Percentiles rank a stretch among this genome's conserved stretches.
These are phyloP conservation scores for Fistulinella prunicolor DNA, from an alignment of 768 basidiomycete genomes.

Conservation along the genomic window DNA sequence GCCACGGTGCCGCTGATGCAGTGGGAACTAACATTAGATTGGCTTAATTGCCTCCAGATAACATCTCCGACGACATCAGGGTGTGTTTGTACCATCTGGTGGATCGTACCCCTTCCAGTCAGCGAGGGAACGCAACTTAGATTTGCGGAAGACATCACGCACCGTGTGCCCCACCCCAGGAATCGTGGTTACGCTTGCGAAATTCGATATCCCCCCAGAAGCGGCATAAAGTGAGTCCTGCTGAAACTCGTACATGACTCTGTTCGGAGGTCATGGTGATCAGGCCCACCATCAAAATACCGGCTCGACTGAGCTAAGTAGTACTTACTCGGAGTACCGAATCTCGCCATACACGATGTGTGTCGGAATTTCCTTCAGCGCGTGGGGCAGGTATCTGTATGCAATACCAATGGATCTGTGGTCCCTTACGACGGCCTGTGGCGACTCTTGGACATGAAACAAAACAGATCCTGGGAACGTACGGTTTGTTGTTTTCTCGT, in stretches of 20 bases:
- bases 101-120: background rate
- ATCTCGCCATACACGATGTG: slow-evolving; percentile 4
- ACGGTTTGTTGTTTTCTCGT: slow-evolving; percentile 3
- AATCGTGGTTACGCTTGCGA: background rate
- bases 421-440: slow-evolving; percentile 2
- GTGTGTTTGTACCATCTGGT: background rate
- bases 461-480: background rate
- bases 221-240: background rate
- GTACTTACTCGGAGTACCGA: background rate
- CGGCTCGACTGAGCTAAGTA: too few relatives aligned
- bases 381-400: background rate
- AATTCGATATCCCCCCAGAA: slow-evolving; percentile 1
- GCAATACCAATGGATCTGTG: background rate
- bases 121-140: background rate
- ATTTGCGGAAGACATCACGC: background rate
- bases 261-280: background rate
- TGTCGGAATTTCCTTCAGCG: background rate
- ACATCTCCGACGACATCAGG: slow-evolving; percentile 2
- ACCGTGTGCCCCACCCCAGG: slow-evolving; percentile 7
- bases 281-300: background rate
- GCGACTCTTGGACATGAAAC: background rate
- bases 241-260: background rate
- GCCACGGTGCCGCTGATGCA: too few relatives aligned
- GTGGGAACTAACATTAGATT: too few relatives aligned
- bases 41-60: background rate